Conservation (phyloP, 73 alveolate genomes). For the Effrenium voratum region DNA sequence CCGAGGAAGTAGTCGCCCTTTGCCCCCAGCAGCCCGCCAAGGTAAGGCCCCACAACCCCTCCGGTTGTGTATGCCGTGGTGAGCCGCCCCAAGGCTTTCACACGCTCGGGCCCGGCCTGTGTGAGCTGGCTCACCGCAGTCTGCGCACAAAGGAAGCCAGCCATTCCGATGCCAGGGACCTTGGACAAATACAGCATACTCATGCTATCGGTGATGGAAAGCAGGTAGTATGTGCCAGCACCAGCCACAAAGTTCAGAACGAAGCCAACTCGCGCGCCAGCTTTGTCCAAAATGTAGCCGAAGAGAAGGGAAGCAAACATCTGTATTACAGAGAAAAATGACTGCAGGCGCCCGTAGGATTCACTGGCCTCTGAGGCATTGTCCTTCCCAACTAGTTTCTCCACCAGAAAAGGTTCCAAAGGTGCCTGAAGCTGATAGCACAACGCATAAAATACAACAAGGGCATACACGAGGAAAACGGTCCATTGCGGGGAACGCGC, state of each 20-base stretch:
- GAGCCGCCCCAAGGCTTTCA: slow-evolving; percentile 64
- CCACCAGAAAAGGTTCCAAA: slow-evolving; percentile 68
- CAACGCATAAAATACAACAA: slow-evolving; percentile 60
- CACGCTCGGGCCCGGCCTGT: slow-evolving; percentile 49
- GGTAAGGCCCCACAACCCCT: slow-evolving; percentile 67
- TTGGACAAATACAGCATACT: slow-evolving; percentile 57
- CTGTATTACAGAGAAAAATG: slow-evolving; percentile 56
- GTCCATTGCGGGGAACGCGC: not conserved
- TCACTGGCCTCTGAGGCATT: slow-evolving; percentile 66
- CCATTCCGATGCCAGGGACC: slow-evolving; percentile 91
- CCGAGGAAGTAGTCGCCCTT: slow-evolving; percentile 67
- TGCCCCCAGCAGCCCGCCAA: slow-evolving; percentile 55
- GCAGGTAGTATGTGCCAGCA: slow-evolving; percentile 58
- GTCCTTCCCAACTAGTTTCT: slow-evolving; percentile 54
- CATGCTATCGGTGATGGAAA: slow-evolving; percentile 72
- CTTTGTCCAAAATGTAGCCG: slow-evolving; percentile 71
- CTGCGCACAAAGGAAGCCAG: slow-evolving; percentile 80
- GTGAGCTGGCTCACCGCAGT: slow-evolving; percentile 81
- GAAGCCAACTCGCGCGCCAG: slow-evolving; percentile 65
- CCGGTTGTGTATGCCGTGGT: slow-evolving; percentile 57
- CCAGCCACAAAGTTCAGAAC: slow-evolving; percentile 53
- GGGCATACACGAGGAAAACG: slow-evolving; percentile 42
- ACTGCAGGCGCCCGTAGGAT: slow-evolving; percentile 73
- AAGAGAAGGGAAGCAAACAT: slow-evolving; percentile 72
- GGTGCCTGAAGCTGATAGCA: slow-evolving; percentile 81